Evolutionary conservation across 2,329 filamentous ascomycete species (phyloP), one percentile per base, ranked within the genome.

Genomic region (Aspergillus calidoustus): DNA sequence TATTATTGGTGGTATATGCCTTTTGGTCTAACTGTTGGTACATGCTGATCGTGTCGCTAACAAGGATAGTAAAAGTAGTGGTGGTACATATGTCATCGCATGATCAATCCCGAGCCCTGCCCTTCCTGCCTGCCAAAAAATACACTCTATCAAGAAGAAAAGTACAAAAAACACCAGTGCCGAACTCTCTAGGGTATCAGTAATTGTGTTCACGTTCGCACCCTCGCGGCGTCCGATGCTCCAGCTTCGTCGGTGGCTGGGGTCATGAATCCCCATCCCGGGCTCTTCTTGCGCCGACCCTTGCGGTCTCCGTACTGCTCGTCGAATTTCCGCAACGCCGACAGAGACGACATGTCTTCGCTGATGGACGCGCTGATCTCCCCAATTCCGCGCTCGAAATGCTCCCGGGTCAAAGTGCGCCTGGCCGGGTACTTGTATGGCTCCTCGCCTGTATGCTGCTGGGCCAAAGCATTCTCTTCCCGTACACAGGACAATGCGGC

Each of bases 351-450:
- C 94, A 97, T 98, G 72, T 99, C 93, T 76, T 97, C 94, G 69
- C 88, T 93, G 67, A 97, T 93, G 70, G 91, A 96, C 0, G 95
- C 93, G 59, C 90, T 91, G 68, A 99, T 97, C 77, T 98, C 93
- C 70, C 87, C 86, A 70, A 97, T 83, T 2, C 92, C 95, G 67
- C 87, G 90, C 17, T 93, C 90, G 72, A 99, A 98, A 78, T 99
- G 95, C 2, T 82, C 76, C 23, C 79, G 77, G 3, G 80, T 82
- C 31, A 99, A 82, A 0, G 84, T 85, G 9, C 92, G 86, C 68
- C 85, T 87, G 66, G 87, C 85, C 0, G 91, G 90, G 72, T 91
- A 92, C 51, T 82, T 78, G 73, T 89, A 86, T 5, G 78, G 71
- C 62, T 77, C 71, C 2, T 74, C 67, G 56, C 76, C 72, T 56